These are phyloP conservation scores for Backusella liffmaniae DNA, from an alignment of 192 early-diverging fungal species.

Conservation along the genomic window DNA sequence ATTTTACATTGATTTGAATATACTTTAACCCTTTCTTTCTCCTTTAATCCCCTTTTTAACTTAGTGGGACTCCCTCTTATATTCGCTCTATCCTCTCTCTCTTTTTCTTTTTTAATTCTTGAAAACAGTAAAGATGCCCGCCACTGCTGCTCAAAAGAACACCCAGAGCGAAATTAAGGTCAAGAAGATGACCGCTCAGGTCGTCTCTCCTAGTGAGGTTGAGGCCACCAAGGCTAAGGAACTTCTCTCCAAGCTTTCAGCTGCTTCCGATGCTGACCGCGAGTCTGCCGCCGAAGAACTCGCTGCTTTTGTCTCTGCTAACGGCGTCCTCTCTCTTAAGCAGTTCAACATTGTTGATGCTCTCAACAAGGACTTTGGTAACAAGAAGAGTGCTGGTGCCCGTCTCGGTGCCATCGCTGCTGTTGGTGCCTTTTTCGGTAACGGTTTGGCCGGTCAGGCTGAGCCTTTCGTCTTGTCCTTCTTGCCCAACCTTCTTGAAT, in stretches of 20 bases:
- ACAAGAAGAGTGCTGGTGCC: constrained; percentile 68
- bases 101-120: constrained; percentile 14
- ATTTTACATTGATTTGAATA: background rate
- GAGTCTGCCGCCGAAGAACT: constrained; percentile 28
- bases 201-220: constrained; percentile 2
- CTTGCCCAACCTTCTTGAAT: constrained; percentile 61
- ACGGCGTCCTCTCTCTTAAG: constrained; percentile 58
- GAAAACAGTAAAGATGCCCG: constrained; percentile 27
- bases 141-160: constrained; percentile 31
- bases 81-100: constrained; percentile 7
- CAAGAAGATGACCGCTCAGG: constrained; percentile 27
- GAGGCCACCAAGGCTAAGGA: constrained; percentile 29
- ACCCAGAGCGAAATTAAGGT: constrained; percentile 19
- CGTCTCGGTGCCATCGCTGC: constrained; percentile 64
- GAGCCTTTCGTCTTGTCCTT: constrained; percentile 69
- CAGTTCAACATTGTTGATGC: constrained; percentile 58
- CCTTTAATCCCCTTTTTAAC: constrained; percentile 3
- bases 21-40: constrained; percentile 9
- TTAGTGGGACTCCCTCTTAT: constrained; percentile 21
- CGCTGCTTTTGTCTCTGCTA: constrained; percentile 43
- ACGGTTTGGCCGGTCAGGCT: constrained; percentile 43
- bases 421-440: constrained; percentile 54
- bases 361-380: constrained; percentile 55
- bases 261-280: constrained; percentile 32
- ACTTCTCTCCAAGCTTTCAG: constrained; percentile 26